phyloP scores from a whole-genome alignment of 208 protist species.

The Leishmania amazonensis region DNA sequence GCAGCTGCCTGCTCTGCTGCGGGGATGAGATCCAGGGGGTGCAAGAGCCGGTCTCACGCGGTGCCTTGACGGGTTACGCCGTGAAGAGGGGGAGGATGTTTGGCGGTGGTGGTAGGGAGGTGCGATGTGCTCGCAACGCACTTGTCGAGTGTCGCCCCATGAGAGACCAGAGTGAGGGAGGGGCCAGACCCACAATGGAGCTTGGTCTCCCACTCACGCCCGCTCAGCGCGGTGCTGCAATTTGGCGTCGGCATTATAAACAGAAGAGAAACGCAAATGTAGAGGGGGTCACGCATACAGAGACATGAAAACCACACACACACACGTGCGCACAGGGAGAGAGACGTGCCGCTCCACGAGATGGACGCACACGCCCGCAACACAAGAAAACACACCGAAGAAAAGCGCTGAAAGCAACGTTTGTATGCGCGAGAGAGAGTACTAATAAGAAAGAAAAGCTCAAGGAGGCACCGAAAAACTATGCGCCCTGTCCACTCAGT shows the following conservation, averaged over 20 bases:
- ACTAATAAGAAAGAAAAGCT: neutral
- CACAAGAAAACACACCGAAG: neutral
- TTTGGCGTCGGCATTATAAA: neutral
- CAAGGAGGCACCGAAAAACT: neutral
- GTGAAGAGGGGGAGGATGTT: neutral
- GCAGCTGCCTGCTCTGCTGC: neutral
- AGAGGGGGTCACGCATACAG: neutral
- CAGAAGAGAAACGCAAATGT: neutral
- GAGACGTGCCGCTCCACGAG: neutral
- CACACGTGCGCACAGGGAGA: neutral
- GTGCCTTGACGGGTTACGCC: neutral
- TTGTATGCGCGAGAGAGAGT: neutral
- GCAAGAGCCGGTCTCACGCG: neutral
- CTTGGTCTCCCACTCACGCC: neutral
- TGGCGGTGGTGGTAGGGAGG: neutral
- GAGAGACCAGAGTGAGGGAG: neutral
- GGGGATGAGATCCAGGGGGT: neutral
- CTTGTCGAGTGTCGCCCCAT: neutral
- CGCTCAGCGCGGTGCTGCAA: neutral
- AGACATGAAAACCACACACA: neutral
- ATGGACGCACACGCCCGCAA: neutral
- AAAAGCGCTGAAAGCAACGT: neutral
- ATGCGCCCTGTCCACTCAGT: neutral
- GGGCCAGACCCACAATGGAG: neutral
- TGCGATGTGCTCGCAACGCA: neutral